A percentile compares a stretch with the other conserved stretches of the same genome.
phyloP scores from a whole-genome alignment of 805 yeast genomes.

The Kuraishia floccosa region DNA sequence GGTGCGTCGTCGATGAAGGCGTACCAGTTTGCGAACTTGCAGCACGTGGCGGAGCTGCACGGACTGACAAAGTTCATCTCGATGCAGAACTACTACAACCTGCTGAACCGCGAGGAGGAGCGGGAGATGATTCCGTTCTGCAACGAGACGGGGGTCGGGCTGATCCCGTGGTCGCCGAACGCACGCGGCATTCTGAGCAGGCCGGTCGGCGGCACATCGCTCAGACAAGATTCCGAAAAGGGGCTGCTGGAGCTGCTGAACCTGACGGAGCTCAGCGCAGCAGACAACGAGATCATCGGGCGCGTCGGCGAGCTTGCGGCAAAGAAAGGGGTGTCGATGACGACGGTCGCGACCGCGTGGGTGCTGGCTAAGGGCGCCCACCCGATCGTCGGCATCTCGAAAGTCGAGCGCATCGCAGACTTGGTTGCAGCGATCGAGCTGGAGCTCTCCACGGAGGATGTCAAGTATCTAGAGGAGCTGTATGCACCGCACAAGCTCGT shows the following conservation, averaged over 20 bases:
- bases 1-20: slow-evolving; percentile 58
- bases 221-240: slow-evolving; percentile 7
- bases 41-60: slow-evolving; percentile 40
- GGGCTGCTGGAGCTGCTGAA: slow-evolving; percentile 6
- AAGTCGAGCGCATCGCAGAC: slow-evolving; percentile 40
- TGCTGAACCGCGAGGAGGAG: slow-evolving; percentile 55
- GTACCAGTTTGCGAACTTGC: slow-evolving; percentile 41
- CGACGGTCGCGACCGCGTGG: slow-evolving; percentile 44
- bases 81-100: slow-evolving; percentile 48
- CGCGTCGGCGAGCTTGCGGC: slow-evolving; percentile 47
- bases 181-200: slow-evolving; percentile 45
- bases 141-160: slow-evolving; percentile 37
- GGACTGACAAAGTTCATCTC: slow-evolving; percentile 49
- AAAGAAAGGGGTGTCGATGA: slow-evolving; percentile 37
- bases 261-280: slow-evolving; percentile 6
- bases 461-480: slow-evolving; percentile 25
- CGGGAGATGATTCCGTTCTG: slow-evolving; percentile 49
- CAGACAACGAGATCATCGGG: slow-evolving; percentile 23
- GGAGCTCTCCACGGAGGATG: slow-evolving; percentile 23
- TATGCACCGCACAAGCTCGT: too few species aligned
- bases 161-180: slow-evolving; percentile 52
- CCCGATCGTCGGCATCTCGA: slow-evolving; percentile 47
- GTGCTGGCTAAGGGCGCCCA: slow-evolving; percentile 32
- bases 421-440: slow-evolving; percentile 30
- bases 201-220: slow-evolving; percentile 17